These are phyloP conservation scores for Sarocladium strictum DNA, from an alignment of 2,329 filamentous ascomycete species.

Conservation along the genomic window DNA sequence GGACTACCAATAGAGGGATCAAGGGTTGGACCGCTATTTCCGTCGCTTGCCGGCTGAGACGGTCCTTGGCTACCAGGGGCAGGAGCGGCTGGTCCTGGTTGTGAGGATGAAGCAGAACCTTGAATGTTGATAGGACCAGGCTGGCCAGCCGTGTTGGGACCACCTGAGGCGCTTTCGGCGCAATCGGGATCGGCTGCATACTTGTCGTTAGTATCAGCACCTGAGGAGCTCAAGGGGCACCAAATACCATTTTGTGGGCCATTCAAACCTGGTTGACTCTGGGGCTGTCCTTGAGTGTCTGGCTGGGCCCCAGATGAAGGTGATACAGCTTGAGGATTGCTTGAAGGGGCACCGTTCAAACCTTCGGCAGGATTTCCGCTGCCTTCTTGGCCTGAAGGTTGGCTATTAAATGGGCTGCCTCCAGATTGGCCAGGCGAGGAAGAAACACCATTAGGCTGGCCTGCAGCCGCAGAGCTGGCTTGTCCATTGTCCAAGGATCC, in stretches of 20 bases:
- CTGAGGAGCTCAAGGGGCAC: neutral
- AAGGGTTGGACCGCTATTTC: neutral
- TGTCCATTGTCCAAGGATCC: neutral
- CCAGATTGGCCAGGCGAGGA: neutral
- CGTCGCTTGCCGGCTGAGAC: neutral
- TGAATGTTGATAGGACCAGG: neutral
- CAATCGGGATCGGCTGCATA: conserved; percentile 3
- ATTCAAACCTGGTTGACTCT: neutral
- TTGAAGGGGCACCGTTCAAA: neutral
- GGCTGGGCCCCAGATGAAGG: neutral
- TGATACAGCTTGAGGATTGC: neutral
- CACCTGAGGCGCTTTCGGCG: neutral
- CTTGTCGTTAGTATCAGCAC: neutral
- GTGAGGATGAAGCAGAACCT: neutral
- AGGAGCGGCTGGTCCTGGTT: neutral
- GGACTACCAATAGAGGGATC: conserved; percentile 3
- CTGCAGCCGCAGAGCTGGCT: neutral
- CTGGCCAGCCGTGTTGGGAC: neutral
- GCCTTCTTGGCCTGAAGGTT: neutral
- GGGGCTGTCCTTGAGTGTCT: neutral
- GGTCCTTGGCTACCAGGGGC: neutral
- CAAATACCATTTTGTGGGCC: conserved; percentile 3
- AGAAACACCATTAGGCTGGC: neutral
- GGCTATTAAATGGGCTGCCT: neutral
- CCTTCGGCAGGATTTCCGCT: neutral